Conservation (phyloP, 1,284 basidiomycete genomes). For the Meripilus lineatus region DNA sequence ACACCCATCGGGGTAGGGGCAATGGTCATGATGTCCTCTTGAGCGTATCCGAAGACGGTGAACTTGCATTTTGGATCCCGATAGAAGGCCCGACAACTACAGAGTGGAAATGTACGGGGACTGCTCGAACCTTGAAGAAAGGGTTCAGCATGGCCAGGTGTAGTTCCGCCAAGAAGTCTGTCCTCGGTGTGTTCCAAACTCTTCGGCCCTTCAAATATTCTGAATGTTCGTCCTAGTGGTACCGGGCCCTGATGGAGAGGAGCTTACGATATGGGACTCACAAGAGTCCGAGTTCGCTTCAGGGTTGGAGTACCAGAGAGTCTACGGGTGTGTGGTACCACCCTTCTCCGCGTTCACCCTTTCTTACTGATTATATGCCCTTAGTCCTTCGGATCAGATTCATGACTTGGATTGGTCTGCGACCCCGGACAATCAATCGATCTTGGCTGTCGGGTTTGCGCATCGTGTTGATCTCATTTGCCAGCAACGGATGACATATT, state of each 20-base stretch:
- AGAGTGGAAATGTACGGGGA: slow-evolving; percentile 68
- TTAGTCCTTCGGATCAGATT: slow-evolving; percentile 50
- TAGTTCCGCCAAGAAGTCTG: slow-evolving; percentile 88
- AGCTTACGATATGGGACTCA: slow-evolving; percentile 92
- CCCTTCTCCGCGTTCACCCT: neutral
- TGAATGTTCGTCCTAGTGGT: slow-evolving; percentile 41
- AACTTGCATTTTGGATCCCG: slow-evolving; percentile 79
- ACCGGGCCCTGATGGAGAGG: slow-evolving; percentile 51
- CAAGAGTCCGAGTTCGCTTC: slow-evolving; percentile 91
- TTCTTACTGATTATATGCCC: no score
- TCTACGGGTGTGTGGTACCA: slow-evolving; percentile 24
- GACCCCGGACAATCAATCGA: slow-evolving; percentile 85
- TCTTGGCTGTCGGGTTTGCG: slow-evolving; percentile 81
- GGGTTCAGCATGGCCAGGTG: slow-evolving; percentile 69
- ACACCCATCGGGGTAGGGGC: slow-evolving; percentile 24
- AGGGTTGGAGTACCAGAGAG: slow-evolving; percentile 70
- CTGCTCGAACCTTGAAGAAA: slow-evolving; percentile 65
- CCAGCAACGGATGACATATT: slow-evolving; percentile 87
- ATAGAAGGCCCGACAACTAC: slow-evolving; percentile 35
- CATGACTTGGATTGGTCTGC: slow-evolving; percentile 88
- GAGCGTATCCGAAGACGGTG: slow-evolving; percentile 69
- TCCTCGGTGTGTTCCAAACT: slow-evolving; percentile 47
- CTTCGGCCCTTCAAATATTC: slow-evolving; percentile 4
- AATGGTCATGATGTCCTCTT: slow-evolving; percentile 69
- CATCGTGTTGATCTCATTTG: slow-evolving; percentile 78